phyloP scores from a whole-genome alignment of 225 moss, liverwort and hornwort genomes.

The Sphagnum tenellum region DNA sequence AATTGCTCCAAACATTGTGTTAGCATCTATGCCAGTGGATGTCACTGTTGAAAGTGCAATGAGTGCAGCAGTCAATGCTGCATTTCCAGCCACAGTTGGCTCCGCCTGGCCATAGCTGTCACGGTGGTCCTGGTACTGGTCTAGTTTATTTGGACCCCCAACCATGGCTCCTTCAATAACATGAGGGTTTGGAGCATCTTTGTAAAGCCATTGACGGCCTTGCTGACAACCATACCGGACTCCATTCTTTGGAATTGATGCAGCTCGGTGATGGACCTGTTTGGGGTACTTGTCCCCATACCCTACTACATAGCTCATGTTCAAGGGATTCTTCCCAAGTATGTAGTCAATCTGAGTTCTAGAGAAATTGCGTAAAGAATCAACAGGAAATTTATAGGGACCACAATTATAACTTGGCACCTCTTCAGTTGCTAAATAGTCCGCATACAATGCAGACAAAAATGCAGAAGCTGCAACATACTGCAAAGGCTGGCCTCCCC shows the following conservation, averaged over 20 bases:
- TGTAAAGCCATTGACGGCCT: slow-evolving; percentile 40
- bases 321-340: slow-evolving; percentile 66
- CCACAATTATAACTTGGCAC: no score
- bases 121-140: slow-evolving; percentile 49
- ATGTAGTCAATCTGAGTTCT: slow-evolving; percentile 66
- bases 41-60: slow-evolving; percentile 57
- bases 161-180: slow-evolving; percentile 75
- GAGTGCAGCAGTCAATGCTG: slow-evolving; percentile 66
- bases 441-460: no score
- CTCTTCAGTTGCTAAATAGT: no score
- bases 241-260: slow-evolving; percentile 57
- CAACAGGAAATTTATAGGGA: no score
- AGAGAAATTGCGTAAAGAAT: no score
- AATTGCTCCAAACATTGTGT: slow-evolving; percentile 57
- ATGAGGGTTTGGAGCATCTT: slow-evolving; percentile 31
- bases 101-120: slow-evolving; percentile 55
- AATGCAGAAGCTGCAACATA: no score
- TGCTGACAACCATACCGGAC: slow-evolving; percentile 42
- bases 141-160: slow-evolving; percentile 65
- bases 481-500: no score
- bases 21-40: slow-evolving; percentile 46
- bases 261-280: slow-evolving; percentile 86
- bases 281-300: slow-evolving; percentile 68
- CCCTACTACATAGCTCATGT: slow-evolving; percentile 84
- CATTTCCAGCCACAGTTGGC: slow-evolving; percentile 75